These are phyloP conservation scores for Mycena vitilis DNA, from an alignment of 768 basidiomycete species.

Conservation along the genomic window DNA sequence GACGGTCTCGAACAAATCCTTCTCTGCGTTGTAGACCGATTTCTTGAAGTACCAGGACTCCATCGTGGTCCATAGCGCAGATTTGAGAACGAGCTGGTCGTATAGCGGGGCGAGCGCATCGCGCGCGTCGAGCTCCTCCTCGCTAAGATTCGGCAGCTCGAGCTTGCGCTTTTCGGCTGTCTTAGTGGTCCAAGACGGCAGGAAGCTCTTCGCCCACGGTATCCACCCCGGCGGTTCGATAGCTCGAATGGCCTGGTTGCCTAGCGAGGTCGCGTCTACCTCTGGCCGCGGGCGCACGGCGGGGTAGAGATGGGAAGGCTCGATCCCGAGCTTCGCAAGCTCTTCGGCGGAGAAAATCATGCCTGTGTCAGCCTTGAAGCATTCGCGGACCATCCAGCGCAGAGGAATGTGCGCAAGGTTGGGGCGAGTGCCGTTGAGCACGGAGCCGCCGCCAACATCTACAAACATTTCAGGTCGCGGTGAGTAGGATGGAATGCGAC, in stretches of 20 bases:
- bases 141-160: conserved; percentile 14
- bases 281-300: conserved; percentile 15
- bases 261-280: conserved; percentile 8
- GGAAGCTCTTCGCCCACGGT: conserved; percentile 23
- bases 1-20: conserved; percentile 13
- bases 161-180: conserved; percentile 6
- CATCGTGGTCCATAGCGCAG: conserved; percentile 9
- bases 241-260: conserved; percentile 17
- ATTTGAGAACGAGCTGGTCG: conserved; percentile 27
- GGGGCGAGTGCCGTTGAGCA: conserved; percentile 21
- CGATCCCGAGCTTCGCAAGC: conserved; percentile 21
- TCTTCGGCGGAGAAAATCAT: conserved; percentile 20
- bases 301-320: conserved; percentile 22
- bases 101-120: conserved; percentile 21
- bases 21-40: conserved; percentile 14
- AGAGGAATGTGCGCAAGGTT: conserved; percentile 25
- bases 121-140: conserved; percentile 18
- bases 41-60: conserved; percentile 10
- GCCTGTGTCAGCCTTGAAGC: conserved; percentile 26
- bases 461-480: neutral
- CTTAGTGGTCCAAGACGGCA: neutral
- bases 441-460: conserved; percentile 27
- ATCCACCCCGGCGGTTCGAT: conserved; percentile 17
- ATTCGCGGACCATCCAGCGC: conserved; percentile 27
- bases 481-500: conserved; percentile 15